Percentiles rank a stretch among this genome's conserved stretches.
These are phyloP conservation scores for Xylariaceae sp. DNA, from an alignment of 2,329 filamentous ascomycete genomes.

Conservation along the genomic window DNA sequence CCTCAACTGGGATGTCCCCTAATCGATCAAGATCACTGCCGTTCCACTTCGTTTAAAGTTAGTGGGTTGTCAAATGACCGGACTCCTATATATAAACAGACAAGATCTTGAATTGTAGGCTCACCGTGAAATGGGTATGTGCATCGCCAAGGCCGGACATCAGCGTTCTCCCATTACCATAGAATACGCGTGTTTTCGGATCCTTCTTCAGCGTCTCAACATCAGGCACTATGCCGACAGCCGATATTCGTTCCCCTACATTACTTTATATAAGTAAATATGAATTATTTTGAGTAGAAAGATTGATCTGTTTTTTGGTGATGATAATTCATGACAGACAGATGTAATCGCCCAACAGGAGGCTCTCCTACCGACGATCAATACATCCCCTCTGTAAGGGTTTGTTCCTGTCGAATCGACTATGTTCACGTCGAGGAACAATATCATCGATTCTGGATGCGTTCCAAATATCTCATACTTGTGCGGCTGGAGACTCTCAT, in stretches of 20 bases:
- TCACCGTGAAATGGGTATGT: slow-evolving; percentile 47
- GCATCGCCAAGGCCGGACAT: slow-evolving; percentile 48
- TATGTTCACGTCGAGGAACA: slow-evolving; percentile 31
- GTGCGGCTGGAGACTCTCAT: no score
- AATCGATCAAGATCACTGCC: slow-evolving; percentile 36
- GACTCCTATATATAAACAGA: no score
- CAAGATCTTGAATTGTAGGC: no score
- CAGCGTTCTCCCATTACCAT: slow-evolving; percentile 41
- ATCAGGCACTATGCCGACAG: slow-evolving; percentile 26
- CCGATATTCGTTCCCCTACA: slow-evolving; percentile 18
- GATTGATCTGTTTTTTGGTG: no score
- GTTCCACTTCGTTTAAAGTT: slow-evolving; percentile 49
- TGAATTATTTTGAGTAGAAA: no score
- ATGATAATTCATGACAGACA: no score
- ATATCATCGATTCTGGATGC: no score
- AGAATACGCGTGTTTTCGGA: slow-evolving; percentile 35
- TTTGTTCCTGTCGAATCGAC: slow-evolving; percentile 30
- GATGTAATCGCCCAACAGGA: no score
- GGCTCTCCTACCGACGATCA: slow-evolving; percentile 22
- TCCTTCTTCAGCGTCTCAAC: slow-evolving; percentile 27
- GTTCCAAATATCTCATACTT: no score
- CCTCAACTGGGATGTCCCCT: slow-evolving; percentile 41
- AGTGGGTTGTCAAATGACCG: no score
- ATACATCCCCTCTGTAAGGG: slow-evolving; percentile 28
- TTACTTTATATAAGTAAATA: background rate